phyloP scores from a whole-genome alignment of 768 basidiomycete genomes.

The Mrakia blollopis region DNA sequence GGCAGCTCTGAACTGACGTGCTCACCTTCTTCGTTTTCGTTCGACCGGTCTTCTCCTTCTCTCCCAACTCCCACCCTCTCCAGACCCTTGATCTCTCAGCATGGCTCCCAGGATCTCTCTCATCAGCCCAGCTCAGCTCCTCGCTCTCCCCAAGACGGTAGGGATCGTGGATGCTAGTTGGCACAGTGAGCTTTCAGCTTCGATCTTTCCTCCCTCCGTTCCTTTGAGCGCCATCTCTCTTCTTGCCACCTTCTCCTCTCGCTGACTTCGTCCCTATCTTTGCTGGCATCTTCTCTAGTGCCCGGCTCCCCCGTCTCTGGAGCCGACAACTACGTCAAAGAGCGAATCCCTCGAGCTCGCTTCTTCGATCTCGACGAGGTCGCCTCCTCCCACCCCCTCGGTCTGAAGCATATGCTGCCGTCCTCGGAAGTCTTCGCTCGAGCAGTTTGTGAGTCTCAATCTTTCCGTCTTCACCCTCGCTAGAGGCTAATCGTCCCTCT shows the following conservation, averaged over 20 bases:
- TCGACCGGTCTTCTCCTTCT: not conserved
- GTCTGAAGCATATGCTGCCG: slow-evolving; percentile 94
- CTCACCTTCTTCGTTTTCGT: not conserved
- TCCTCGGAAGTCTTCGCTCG: slow-evolving; percentile 61
- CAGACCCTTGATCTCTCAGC: not conserved
- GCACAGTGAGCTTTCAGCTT: slow-evolving; percentile 21
- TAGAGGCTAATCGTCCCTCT: not conserved
- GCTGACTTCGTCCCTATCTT: not conserved
- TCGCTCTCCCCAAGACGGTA: not conserved
- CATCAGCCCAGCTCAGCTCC: slow-evolving; percentile 18
- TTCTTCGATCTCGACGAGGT: slow-evolving; percentile 78
- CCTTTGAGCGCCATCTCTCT: not conserved
- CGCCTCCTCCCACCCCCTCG: slow-evolving; percentile 41
- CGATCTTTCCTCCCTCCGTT: not conserved
- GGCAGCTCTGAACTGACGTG: no score
- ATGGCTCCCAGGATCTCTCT: slow-evolving; percentile 12
- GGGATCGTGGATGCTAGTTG: slow-evolving; percentile 16
- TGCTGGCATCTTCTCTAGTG: slow-evolving; percentile 16
- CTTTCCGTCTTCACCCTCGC: slow-evolving; percentile 10
- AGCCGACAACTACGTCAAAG: slow-evolving; percentile 21
- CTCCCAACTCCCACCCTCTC: not conserved
- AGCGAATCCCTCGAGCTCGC: slow-evolving; percentile 64
- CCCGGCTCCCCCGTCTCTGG: slow-evolving; percentile 21
- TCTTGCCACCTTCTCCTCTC: not conserved
- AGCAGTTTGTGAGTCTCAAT: slow-evolving; percentile 63